Evolutionary conservation across 2,329 filamentous ascomycete genomes (phyloP), one percentile per base, ranked within the genome.

Genomic region (Fusarium paranaense): DNA sequence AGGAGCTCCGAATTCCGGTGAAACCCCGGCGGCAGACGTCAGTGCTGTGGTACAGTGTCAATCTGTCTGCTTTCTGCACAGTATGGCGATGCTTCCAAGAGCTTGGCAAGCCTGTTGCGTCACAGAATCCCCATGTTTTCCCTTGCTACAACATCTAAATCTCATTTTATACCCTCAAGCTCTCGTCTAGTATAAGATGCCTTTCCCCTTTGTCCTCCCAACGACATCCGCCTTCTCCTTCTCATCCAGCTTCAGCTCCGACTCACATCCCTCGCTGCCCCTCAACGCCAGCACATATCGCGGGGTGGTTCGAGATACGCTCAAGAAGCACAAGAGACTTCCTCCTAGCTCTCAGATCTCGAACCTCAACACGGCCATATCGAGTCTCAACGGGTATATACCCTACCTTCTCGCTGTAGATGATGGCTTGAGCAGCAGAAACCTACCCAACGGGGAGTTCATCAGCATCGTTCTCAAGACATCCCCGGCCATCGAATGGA

Each of bases 321-420:
- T 99, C 69, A 98, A 98, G 85, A 91, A 91, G 77, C 92, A 98
- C 87, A 98, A 98, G 83, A 91, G 95, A 62, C 89, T 98, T n/a
- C 88, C 94, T 5, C 87, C 93, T 10, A 81, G 89, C 11, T 91
- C 93, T 27, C 94, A 95, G 81, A 85, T 90, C 7, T 87, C 91
- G 25, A 91, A 95, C 79, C 88, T 99, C 7, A 87, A 90, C 27
- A 89, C 89, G 7, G 87, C 98, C 40, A 86, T 94, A 64, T 88
- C 91, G 37, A 90, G 91, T 42, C 80, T 98, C 13, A 91, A 92
- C 67, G 88, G 89, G 69, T 99, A 98, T 80, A 86, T 98, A 11
- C 95, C 95, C 0, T 97, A 96, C 78, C 88, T 98, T 1, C 86
- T 97, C 52, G 92, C 94, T 13, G 86, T 98, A 27, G 93, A 95